Conservation (phyloP, 73 alveolate genomes). For the Paramecium sexaurelia region DNA sequence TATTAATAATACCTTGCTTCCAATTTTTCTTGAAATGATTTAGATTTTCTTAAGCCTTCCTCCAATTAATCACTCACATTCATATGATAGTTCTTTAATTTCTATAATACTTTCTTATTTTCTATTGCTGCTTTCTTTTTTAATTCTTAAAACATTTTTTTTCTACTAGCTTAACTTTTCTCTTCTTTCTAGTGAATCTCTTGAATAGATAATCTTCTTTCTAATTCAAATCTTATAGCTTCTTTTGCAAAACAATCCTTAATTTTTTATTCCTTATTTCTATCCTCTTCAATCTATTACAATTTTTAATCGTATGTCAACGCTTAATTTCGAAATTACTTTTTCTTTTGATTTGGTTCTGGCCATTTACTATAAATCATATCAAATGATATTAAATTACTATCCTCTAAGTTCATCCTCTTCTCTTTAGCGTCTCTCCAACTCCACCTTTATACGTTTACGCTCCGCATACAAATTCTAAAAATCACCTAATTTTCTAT, state of each 20-base stretch:
- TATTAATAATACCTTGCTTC: background rate
- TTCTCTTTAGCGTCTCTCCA: background rate
- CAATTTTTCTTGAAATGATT: background rate
- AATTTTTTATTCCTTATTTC: background rate
- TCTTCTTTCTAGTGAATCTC: background rate
- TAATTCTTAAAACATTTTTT: background rate
- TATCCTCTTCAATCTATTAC: background rate
- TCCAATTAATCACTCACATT: background rate
- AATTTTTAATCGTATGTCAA: background rate
- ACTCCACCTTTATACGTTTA: background rate
- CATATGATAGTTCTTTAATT: background rate
- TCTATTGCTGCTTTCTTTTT: background rate
- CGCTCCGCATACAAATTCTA: background rate
- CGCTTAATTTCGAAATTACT: background rate
- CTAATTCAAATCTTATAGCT: background rate
- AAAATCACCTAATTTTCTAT: background rate
- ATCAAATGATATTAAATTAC: background rate
- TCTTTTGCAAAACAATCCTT: background rate
- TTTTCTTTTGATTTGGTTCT: background rate
- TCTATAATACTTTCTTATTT: background rate
- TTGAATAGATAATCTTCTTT: background rate
- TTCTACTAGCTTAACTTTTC: background rate
- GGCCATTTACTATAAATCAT: background rate
- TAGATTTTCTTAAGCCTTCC: background rate
- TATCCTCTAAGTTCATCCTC: conserved; percentile 22